These are phyloP conservation scores for Metarhizium humberi DNA, from an alignment of 2,329 filamentous ascomycete species.

Conservation along the genomic window DNA sequence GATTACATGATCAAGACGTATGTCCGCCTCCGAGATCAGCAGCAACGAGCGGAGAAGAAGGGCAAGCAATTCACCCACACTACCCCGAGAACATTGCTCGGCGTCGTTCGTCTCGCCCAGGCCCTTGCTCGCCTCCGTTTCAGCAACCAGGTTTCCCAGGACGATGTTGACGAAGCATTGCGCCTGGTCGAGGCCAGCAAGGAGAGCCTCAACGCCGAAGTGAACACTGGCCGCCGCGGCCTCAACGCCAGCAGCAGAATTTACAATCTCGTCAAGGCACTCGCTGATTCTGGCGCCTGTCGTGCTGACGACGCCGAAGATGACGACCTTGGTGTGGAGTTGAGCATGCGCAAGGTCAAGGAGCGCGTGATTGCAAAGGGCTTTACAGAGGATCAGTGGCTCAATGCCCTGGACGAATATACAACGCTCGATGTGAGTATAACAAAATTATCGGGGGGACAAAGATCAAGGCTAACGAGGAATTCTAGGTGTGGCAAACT, in stretches of 20 bases:
- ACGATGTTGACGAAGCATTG: constrained; percentile 93
- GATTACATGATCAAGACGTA: constrained; percentile 98
- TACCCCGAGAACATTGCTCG: constrained; percentile 85
- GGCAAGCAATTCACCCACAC: constrained; percentile 93
- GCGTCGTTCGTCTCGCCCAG: constrained; percentile 86
- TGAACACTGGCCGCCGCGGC: constrained; percentile 49
- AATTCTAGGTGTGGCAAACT: constrained; percentile 65
- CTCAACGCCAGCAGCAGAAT: constrained; percentile 82
- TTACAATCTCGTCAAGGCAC: constrained; percentile 84
- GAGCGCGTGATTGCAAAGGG: constrained; percentile 92
- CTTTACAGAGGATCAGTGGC: constrained; percentile 90
- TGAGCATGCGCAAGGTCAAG: constrained; percentile 81
- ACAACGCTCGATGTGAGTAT: constrained; percentile 75
- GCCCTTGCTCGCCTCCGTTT: constrained; percentile 89
- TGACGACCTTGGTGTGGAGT: constrained; percentile 49
- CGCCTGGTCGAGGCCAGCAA: constrained; percentile 89
- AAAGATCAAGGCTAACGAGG: constrained; percentile 25
- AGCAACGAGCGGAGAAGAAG: constrained; percentile 81
- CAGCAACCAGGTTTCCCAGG: constrained; percentile 71
- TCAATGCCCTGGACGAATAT: constrained; percentile 82
- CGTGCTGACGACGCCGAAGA: constrained; percentile 59
- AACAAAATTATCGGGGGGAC: constrained; percentile 1
- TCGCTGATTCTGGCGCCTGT: constrained; percentile 80
- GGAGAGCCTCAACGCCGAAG: constrained; percentile 73
- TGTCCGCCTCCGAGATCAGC: constrained; percentile 84